A percentile compares a stretch with the other conserved stretches of the same genome.
These are phyloP conservation scores for Turnera subulata DNA, from an alignment of 345 rosid species.

Conservation along the genomic window DNA sequence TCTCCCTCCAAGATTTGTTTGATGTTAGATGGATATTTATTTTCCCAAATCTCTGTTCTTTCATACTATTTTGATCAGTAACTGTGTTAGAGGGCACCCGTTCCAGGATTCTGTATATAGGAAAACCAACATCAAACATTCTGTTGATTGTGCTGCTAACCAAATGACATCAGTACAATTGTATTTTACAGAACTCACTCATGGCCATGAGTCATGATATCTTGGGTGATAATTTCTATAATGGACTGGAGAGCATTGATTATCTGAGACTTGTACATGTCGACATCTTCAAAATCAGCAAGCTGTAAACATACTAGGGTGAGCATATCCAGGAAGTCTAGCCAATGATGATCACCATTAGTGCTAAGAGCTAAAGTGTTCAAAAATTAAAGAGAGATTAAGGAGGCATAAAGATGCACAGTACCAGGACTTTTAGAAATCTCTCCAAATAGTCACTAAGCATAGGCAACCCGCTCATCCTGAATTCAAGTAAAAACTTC, in stretches of 20 bases:
- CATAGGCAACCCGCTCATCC: conserved; percentile 67
- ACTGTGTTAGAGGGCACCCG: conserved; percentile 26
- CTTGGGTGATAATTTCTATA: conserved; percentile 75
- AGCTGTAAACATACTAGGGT: conserved; percentile 43
- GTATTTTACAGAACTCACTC: conserved; percentile 52
- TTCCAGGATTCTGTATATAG: conserved; percentile 49
- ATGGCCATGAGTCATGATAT: conserved; percentile 63
- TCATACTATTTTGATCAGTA: conserved; percentile 27
- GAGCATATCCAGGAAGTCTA: conserved; percentile 5
- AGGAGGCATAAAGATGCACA: conserved; percentile 4
- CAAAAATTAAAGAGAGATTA: conserved; percentile 8
- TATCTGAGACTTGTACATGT: conserved; percentile 58
- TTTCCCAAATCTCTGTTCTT: conserved; percentile 75
- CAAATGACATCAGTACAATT: conserved; percentile 6
- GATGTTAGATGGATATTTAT: conserved; percentile 31
- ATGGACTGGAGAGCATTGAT: conserved; percentile 88
- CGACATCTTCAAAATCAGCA: conserved; percentile 31
- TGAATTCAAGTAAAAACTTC: conserved; percentile 53
- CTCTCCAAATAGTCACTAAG: conserved; percentile 75
- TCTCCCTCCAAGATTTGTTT: conserved; percentile 51
- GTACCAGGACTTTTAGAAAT: conserved; percentile 72
- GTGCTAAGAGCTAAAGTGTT: not conserved
- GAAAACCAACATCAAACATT: conserved; percentile 19
- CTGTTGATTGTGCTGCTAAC: conserved; percentile 2
- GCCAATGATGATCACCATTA: not conserved